Percentiles rank a stretch among this genome's conserved stretches.
phyloP scores from a whole-genome alignment of 176 grass and related monocot species.

The Oropetium thomaeum region DNA sequence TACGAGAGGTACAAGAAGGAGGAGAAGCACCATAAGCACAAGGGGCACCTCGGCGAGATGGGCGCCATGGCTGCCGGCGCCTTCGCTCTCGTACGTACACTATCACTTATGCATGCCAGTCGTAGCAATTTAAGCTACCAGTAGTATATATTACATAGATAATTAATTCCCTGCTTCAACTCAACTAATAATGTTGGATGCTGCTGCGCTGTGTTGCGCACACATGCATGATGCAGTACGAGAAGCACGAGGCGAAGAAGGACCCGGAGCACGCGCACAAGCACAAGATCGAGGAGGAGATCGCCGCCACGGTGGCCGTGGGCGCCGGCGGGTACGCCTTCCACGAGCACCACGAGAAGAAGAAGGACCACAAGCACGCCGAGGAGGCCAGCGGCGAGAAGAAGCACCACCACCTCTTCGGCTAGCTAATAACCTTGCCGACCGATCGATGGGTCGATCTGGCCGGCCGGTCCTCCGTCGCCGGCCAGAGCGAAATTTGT shows the following conservation, averaged over 20 bases:
- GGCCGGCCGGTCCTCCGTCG: too few relatives aligned
- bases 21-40: slow-evolving; percentile 91
- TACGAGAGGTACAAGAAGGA: slow-evolving; percentile 58
- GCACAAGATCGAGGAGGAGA: slow-evolving; percentile 89
- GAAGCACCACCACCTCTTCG: slow-evolving; percentile 80
- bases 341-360: slow-evolving; percentile 96
- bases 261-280: slow-evolving; percentile 68
- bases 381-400: slow-evolving; percentile 69
- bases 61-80: slow-evolving; percentile 53
- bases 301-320: slow-evolving; percentile 56
- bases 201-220: background rate
- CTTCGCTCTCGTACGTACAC: slow-evolving; percentile 79
- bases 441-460: too few relatives aligned
- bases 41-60: slow-evolving; percentile 76
- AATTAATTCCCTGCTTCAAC: too few relatives aligned
- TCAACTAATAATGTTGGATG: background rate
- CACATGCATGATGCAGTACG: too few relatives aligned
- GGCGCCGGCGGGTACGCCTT: slow-evolving; percentile 72
- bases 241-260: slow-evolving; percentile 93
- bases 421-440: too few relatives aligned
- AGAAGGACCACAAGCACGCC: slow-evolving; percentile 68
- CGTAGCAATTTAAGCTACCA: too few relatives aligned
- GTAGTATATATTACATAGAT: too few relatives aligned
- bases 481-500: too few relatives aligned
- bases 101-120: too few relatives aligned